Percentiles rank a stretch among this genome's conserved stretches.
Conservation (phyloP, 768 basidiomycete species). For the Phaffia australis region DNA sequence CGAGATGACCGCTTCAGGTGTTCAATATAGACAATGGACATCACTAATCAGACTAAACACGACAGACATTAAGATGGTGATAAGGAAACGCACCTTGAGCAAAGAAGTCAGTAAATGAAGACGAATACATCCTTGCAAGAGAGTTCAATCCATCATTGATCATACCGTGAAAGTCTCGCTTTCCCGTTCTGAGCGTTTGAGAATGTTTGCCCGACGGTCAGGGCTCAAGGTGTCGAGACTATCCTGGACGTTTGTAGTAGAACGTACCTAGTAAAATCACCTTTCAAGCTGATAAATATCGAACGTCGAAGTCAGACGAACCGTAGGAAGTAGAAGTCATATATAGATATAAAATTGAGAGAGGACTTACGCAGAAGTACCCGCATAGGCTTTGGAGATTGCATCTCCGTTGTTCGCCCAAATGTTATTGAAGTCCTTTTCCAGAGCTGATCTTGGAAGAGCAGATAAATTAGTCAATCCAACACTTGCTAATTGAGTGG, state of each 20-base stretch:
- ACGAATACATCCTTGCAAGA: constrained; percentile 52
- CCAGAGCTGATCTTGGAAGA: constrained; percentile 47
- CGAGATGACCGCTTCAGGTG: constrained; percentile 62
- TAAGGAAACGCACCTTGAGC: constrained; percentile 45
- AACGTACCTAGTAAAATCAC: constrained; percentile 70
- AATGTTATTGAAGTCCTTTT: constrained; percentile 69
- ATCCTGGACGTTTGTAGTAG: neutral
- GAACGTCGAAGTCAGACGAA: neutral
- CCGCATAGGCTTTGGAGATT: constrained; percentile 71
- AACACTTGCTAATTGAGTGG: constrained; percentile 38
- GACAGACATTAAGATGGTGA: neutral
- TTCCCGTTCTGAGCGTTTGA: constrained; percentile 62
- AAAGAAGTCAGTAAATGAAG: constrained; percentile 86
- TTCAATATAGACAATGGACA: neutral
- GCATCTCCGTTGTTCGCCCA: constrained; percentile 99
- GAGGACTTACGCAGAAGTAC: constrained; percentile 59
- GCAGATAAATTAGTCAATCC: constrained; percentile 34
- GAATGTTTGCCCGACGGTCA: neutral
- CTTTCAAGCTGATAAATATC: constrained; percentile 41
- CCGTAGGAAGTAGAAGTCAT: no score
- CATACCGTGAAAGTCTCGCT: constrained; percentile 80
- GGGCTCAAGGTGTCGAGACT: neutral
- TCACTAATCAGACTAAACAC: neutral
- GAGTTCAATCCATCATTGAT: constrained; percentile 95
- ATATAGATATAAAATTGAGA: constrained; percentile 42